These are phyloP conservation scores for Gossypium raimondii DNA, from an alignment of 345 rosid genomes.

Conservation along the genomic window DNA sequence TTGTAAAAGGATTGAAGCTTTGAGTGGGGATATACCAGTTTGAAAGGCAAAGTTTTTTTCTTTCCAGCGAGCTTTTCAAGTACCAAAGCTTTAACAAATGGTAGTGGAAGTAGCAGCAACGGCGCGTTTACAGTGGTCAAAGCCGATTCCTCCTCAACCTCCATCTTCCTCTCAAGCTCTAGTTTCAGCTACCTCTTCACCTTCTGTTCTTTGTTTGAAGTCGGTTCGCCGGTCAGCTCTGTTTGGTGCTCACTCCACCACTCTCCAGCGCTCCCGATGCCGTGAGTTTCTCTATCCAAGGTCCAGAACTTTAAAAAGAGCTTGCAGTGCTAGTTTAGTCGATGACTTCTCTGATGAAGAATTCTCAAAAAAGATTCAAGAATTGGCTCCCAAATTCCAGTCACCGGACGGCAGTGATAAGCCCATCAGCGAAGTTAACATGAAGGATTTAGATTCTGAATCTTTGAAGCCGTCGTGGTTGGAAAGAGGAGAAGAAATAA, in stretches of 20 bases:
- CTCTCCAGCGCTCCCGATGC: slow-evolving; percentile 42
- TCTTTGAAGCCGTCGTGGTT: slow-evolving; percentile 12
- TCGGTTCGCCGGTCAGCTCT: slow-evolving; percentile 42
- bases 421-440: neutral
- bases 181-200: slow-evolving; percentile 52
- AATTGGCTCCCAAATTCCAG: slow-evolving; percentile 39
- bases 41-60: neutral
- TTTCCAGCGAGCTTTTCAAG: neutral
- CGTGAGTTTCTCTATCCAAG: slow-evolving; percentile 31
- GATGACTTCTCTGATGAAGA: slow-evolving; percentile 67
- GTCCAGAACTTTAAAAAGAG: slow-evolving; percentile 33
- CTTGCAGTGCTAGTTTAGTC: slow-evolving; percentile 50
- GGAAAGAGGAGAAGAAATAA: slow-evolving; percentile 25
- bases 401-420: slow-evolving; percentile 26
- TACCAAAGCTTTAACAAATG: slow-evolving; percentile 33
- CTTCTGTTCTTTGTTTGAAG: slow-evolving; percentile 40
- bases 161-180: slow-evolving; percentile 59
- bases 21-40: neutral
- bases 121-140: slow-evolving; percentile 56
- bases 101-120: slow-evolving; percentile 56
- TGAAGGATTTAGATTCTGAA: neutral
- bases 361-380: slow-evolving; percentile 51
- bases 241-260: slow-evolving; percentile 35
- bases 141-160: slow-evolving; percentile 45
- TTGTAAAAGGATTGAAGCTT: neutral